Base-by-base conservation (phyloP, 2,329 filamentous ascomycete genomes). In the Pestalotiopsis sp. region DNA sequence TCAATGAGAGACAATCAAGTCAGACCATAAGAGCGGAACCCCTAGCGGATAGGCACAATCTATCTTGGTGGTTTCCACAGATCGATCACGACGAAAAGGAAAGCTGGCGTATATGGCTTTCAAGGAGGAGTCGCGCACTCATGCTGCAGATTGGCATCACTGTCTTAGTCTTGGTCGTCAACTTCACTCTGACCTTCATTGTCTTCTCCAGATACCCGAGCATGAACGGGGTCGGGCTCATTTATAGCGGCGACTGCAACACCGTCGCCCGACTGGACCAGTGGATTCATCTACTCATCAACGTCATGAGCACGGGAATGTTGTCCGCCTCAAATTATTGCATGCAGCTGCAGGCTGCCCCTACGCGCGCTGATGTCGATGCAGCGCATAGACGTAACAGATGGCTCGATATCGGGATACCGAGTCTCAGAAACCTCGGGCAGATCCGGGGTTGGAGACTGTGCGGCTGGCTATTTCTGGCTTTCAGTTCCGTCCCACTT, bases 261-360 rank as follows among this genome's bases (percentile, higher is more conserved):
- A 67, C 65, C 3, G 65, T 67, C n/a, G 45, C n/a, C 6, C 20
- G 38, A 6, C 69, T 73, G 7, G 69, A 73, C 49, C 25, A 68
- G 17, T 74, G 72, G 73, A 36, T 79, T 11, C 79, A 80, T 66
- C 64, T 80, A 1, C 52, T 75, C 6, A 78, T 79, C 68, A 79
- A 79, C 67, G 13, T 74, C 7, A 57, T 80, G 9, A 71, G 75
- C 2, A 80, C 78, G 0, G 66, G 75, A 0, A 66, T 82, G 12
- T 65, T 82, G 12, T 75, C 74, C 0, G 79, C 76, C 0, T 79
- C 76, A 9, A 81, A 81, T 64, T 81, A 79, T 45, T 79, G 76
- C 23, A 81, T 80, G 76, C 81, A 81, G 57, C 71, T 76, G 0
- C 73, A 79, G 1, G 74, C 73, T 0, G 78, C 79, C 0, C 80